Evolutionary conservation across 2,329 filamentous ascomycete genomes (phyloP).

Genomic region (Fusarium sp.): DNA sequence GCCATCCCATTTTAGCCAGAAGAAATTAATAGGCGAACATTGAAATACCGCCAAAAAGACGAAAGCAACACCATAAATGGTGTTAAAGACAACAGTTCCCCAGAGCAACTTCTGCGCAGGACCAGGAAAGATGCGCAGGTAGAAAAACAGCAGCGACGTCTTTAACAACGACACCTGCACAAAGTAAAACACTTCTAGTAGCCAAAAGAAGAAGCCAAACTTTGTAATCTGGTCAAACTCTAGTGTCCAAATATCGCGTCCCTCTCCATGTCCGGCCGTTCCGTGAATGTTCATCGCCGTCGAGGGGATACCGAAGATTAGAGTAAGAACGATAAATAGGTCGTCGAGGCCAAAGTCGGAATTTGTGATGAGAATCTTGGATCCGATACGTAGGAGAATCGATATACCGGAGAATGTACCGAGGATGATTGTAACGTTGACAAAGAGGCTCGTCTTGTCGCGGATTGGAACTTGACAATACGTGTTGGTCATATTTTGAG

Average conservation of each 20-base stretch:
- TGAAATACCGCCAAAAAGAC: slow-evolving; percentile 51
- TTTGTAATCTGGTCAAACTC: slow-evolving; percentile 22
- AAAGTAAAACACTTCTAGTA: slow-evolving; percentile 32
- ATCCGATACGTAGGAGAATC: slow-evolving; percentile 33
- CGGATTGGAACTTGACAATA: slow-evolving; percentile 27
- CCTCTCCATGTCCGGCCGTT: slow-evolving; percentile 28
- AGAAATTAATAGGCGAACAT: slow-evolving; percentile 54
- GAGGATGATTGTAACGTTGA: slow-evolving; percentile 33
- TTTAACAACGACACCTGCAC: slow-evolving; percentile 29
- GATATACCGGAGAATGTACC: slow-evolving; percentile 30
- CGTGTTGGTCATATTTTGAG: slow-evolving; percentile 28
- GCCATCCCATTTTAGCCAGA: slow-evolving; percentile 58
- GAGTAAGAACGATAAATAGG: slow-evolving; percentile 27
- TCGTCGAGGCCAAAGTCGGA: slow-evolving; percentile 36
- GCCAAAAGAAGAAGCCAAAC: slow-evolving; percentile 31
- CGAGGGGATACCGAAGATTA: slow-evolving; percentile 23
- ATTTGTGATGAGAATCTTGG: slow-evolving; percentile 27
- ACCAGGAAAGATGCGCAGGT: slow-evolving; percentile 33
- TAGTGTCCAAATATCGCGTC: slow-evolving; percentile 35
- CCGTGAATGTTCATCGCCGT: slow-evolving; percentile 32
- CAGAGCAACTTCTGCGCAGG: slow-evolving; percentile 25
- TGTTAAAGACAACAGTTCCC: slow-evolving; percentile 32
- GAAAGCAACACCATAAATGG: slow-evolving; percentile 47
- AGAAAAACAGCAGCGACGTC: slow-evolving; percentile 37
- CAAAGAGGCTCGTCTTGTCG: slow-evolving; percentile 23